Evolutionary conservation across 2,329 filamentous ascomycete genomes (phyloP).

Genomic region (Thielaviopsis euricoi): DNA sequence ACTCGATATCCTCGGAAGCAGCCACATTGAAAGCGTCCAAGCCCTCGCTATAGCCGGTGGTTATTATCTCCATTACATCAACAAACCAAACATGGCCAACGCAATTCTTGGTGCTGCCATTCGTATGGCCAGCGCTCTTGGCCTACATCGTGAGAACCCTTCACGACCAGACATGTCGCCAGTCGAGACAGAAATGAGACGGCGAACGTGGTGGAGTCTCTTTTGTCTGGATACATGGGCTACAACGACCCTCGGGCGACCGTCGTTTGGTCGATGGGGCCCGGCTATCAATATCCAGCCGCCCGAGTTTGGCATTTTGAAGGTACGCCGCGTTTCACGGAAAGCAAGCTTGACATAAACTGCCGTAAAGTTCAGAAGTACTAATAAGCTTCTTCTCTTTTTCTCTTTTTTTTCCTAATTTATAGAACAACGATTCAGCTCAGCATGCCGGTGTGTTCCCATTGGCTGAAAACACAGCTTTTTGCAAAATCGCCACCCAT

Average conservation of each 20-base stretch:
- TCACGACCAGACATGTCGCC: constrained; percentile 28
- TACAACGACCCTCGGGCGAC: constrained; percentile 51
- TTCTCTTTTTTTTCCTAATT: background rate
- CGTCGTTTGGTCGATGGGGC: constrained; percentile 51
- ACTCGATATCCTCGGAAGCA: constrained; percentile 47
- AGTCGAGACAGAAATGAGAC: constrained; percentile 41
- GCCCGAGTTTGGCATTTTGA: constrained; percentile 35
- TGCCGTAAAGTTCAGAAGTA: background rate
- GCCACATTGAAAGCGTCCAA: constrained; percentile 53
- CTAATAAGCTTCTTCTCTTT: background rate
- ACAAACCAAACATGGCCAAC: constrained; percentile 62
- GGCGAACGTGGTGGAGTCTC: constrained; percentile 59
- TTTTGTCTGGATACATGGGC: constrained; percentile 63
- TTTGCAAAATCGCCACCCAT: constrained; percentile 62
- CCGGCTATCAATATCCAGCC: constrained; percentile 49
- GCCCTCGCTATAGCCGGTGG: constrained; percentile 55
- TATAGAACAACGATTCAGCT: constrained; percentile 25
- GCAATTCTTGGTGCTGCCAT: constrained; percentile 54
- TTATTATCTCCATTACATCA: constrained; percentile 64
- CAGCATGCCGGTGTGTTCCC: constrained; percentile 52
- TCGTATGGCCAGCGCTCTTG: constrained; percentile 58
- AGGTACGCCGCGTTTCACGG: constrained; percentile 15
- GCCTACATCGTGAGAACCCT: constrained; percentile 48
- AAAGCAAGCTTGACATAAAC: too few relatives aligned
- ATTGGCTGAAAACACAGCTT: constrained; percentile 59